Evolutionary conservation across 768 basidiomycete genomes (phyloP), one percentile per base, ranked within the genome.

Genomic region (Candolleomyces eurysporus): DNA sequence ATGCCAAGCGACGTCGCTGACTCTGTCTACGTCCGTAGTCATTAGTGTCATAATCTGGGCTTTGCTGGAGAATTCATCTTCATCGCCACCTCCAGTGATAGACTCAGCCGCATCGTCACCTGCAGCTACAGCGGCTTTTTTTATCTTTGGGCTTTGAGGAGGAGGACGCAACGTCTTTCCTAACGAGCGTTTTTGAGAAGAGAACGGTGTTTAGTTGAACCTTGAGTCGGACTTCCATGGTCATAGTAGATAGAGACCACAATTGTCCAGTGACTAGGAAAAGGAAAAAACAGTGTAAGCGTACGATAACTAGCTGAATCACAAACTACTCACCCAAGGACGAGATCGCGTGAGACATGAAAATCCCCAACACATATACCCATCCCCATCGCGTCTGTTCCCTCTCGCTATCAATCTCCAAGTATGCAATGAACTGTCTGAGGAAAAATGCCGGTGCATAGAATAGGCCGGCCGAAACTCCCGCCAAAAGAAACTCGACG

Each of bases 11-110:
- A 95, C 92, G 55, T 95, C 92, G 71, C 89, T 86, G 63, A 96
- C 88, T 58, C 94, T 83, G 71, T 96, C 93, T 31, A 94, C 92
- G 65, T 96, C 94, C 5, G 93, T 94, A 7, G 94, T 96, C 91
- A 96, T 95, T 31, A 96, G 82, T 2, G 92, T 96, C 94, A 96
- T 95, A 66, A 97, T 88, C 75, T 96, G 85, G 5, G 85, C 84
- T 68, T 88, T 87, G 69, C 82, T 85, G 9, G 84, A 85, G 64
- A 87, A 85, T 53, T 86, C 84, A 26, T 83, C 81, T 60, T 86
- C n/a, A 11, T n/a, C 84, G 9, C 82, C 80, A 32, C 71, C 76
- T 53, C 60, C 32, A 11, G 64, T 49, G 13, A 42, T 46, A 11
- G 60, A 48, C 26, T 59, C 61, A n/a, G 61, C 48, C 17, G 51